Conservation (phyloP, 805 yeast genomes). For the Monosporozyma siamensis region DNA sequence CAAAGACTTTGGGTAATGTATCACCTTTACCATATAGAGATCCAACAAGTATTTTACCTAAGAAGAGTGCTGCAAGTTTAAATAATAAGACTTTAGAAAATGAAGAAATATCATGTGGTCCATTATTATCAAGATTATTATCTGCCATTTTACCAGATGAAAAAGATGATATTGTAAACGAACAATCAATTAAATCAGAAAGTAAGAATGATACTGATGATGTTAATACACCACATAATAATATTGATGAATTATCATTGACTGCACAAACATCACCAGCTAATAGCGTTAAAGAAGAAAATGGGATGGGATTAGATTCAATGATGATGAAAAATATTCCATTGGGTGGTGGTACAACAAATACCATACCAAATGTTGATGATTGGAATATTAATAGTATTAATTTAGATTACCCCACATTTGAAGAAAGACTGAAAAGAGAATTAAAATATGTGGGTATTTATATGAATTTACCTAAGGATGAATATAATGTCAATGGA, state of each 20-base stretch:
- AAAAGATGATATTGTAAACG: slow-evolving; percentile 5
- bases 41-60: slow-evolving; percentile 39
- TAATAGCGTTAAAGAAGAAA: neutral
- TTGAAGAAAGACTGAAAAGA: slow-evolving; percentile 81
- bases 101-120: slow-evolving; percentile 81
- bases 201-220: no score
- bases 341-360: slow-evolving; percentile 18
- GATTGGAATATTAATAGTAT: slow-evolving; percentile 40
- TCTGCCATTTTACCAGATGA: slow-evolving; percentile 55
- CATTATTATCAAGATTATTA: slow-evolving; percentile 71
- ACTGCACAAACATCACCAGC: neutral
- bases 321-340: neutral
- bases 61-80: slow-evolving; percentile 44
- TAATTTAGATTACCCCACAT: slow-evolving; percentile 59
- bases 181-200: neutral
- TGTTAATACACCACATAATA: neutral
- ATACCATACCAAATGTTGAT: slow-evolving; percentile 34
- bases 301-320: no score
- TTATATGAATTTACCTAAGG: slow-evolving; percentile 47
- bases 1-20: slow-evolving; percentile 32
- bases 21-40: slow-evolving; percentile 43
- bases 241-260: neutral
- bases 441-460: slow-evolving; percentile 89
- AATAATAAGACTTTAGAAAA: slow-evolving; percentile 56
- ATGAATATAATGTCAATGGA: slow-evolving; percentile 23